Evolutionary conservation across 441 rosid species (phyloP).

Genomic region (Populus hybrid): DNA sequence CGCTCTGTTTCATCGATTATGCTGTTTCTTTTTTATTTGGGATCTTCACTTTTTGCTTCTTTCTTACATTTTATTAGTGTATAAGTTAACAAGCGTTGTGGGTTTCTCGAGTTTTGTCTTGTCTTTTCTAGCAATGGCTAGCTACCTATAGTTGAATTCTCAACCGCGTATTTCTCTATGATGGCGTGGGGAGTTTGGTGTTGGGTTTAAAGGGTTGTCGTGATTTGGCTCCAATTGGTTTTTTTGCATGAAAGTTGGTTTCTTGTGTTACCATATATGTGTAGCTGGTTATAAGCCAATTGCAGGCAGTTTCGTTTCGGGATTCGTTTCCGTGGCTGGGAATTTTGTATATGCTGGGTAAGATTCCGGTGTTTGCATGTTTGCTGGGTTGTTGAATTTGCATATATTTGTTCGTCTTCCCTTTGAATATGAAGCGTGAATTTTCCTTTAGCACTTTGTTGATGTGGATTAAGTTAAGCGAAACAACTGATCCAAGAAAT

Average conservation of each 20-base stretch:
- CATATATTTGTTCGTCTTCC: background rate
- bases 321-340: background rate
- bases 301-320: background rate
- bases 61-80: background rate
- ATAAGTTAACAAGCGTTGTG: background rate
- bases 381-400: background rate
- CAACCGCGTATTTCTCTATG: background rate
- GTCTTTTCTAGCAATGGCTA: background rate
- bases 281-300: background rate
- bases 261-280: background rate
- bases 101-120: slow-evolving; percentile 2
- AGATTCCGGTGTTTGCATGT: background rate
- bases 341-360: background rate
- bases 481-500: background rate
- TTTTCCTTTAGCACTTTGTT: background rate
- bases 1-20: background rate
- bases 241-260: slow-evolving; percentile 13
- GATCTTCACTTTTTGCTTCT: slow-evolving; percentile 17
- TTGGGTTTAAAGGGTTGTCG: background rate
- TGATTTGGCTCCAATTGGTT: slow-evolving; percentile 10
- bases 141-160: background rate
- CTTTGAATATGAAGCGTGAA: background rate
- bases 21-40: slow-evolving; percentile 12
- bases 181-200: background rate
- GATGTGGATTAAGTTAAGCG: background rate